Percentiles rank a stretch among this genome's conserved stretches.
Evolutionary conservation across 169 alveolate species (phyloP).

Genomic region (Plasmodium gallinaceum): DNA sequence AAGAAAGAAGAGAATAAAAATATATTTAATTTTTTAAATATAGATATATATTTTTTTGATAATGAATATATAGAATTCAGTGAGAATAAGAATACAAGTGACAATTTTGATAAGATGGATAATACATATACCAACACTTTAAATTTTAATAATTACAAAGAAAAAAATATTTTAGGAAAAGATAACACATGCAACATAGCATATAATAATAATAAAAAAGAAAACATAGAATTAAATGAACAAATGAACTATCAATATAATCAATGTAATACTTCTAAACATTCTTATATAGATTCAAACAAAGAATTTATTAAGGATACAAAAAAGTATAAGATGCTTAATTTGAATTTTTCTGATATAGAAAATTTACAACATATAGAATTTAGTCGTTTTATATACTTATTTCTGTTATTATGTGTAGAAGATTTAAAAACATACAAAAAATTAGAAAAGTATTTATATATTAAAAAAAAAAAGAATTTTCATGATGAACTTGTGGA

Average conservation of each 20-base stretch:
- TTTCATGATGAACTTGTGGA: not conserved
- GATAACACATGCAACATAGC: not conserved
- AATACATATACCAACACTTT: not conserved
- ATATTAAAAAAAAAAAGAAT: slow-evolving; percentile 25
- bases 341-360: slow-evolving; percentile 23
- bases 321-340: slow-evolving; percentile 25
- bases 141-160: not conserved
- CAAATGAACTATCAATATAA: not conserved
- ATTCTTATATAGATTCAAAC: not conserved
- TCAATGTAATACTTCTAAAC: not conserved
- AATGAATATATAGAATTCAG: not conserved
- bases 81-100: not conserved
- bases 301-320: slow-evolving; percentile 13
- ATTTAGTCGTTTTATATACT: slow-evolving; percentile 51
- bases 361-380: slow-evolving; percentile 48
- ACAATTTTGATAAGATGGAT: not conserved
- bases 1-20: slow-evolving; percentile 26
- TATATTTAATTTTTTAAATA: slow-evolving; percentile 55
- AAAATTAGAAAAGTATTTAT: slow-evolving; percentile 65
- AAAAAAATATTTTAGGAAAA: not conserved
- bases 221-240: not conserved
- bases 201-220: not conserved
- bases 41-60: slow-evolving; percentile 61
- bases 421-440: slow-evolving; percentile 33
- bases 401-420: slow-evolving; percentile 62